phyloP scores from a whole-genome alignment of 164 flowering plant species.

The Protea cynaroides region DNA sequence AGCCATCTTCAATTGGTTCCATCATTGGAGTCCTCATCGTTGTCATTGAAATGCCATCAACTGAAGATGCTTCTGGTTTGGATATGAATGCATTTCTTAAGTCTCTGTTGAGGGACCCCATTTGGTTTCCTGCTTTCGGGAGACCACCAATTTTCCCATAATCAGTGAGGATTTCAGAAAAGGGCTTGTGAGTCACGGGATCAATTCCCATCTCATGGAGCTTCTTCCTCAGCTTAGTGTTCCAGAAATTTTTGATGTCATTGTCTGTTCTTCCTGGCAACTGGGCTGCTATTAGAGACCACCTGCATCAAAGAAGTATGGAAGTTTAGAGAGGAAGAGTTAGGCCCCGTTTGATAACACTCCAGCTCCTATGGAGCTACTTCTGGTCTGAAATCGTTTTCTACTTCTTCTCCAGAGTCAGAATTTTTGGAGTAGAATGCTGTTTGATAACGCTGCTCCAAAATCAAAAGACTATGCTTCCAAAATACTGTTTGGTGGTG shows the following conservation, averaged over 20 bases:
- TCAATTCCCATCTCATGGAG: conserved; percentile 79
- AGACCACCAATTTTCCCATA: conserved; percentile 65
- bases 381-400: no score
- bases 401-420: no score
- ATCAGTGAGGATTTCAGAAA: conserved; percentile 71
- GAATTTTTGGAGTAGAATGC: no score
- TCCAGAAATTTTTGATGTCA: conserved; percentile 86
- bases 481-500: no score
- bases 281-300: conserved; percentile 81
- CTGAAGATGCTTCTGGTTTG: conserved; percentile 22
- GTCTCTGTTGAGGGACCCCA: conserved; percentile 46
- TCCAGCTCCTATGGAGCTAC: no score
- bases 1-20: conserved; percentile 19
- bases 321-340: background rate
- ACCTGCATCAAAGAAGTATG: conserved; percentile 34
- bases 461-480: no score
- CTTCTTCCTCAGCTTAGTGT: conserved; percentile 73
- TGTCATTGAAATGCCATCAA: conserved; percentile 7
- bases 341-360: no score
- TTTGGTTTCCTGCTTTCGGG: conserved; percentile 27
- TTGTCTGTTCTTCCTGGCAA: conserved; percentile 87
- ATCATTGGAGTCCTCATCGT: background rate
- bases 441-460: no score
- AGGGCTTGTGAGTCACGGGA: conserved; percentile 81
- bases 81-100: conserved; percentile 35